phyloP scores from a whole-genome alignment of 345 rosid species.

The Anastatica hierochuntica region DNA sequence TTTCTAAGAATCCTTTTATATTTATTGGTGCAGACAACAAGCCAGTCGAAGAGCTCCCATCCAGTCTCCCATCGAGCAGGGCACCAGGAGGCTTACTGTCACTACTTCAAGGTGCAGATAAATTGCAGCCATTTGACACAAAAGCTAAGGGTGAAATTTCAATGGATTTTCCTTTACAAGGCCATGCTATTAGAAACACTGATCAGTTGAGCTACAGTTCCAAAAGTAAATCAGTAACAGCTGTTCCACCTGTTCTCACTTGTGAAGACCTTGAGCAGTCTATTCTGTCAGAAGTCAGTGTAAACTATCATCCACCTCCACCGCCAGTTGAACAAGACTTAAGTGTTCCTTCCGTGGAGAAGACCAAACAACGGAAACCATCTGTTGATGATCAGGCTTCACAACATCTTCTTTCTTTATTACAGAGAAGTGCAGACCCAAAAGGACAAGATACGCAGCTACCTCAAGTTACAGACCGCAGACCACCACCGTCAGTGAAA shows the following conservation, averaged over 20 bases:
- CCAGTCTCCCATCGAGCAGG: conserved; percentile 30
- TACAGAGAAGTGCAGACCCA: conserved; percentile 46
- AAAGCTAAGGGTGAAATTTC: conserved; percentile 19
- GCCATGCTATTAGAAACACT: conserved; percentile 28
- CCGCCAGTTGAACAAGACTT: conserved; percentile 27
- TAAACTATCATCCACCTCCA: conserved; percentile 31
- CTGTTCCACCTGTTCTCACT: conserved; percentile 66
- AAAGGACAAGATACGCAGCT: conserved; percentile 20
- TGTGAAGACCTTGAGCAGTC: conserved; percentile 98
- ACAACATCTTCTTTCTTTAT: conserved; percentile 76
- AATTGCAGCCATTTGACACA: conserved; percentile 41
- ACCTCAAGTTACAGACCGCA: conserved; percentile 20
- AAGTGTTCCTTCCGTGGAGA: conserved; percentile 27
- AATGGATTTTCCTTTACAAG: conserved; percentile 30
- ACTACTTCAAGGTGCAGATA: conserved; percentile 66
- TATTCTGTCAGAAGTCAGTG: conserved; percentile 59
- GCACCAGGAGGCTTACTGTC: conserved; percentile 56
- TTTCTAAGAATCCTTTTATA: conserved; percentile 1
- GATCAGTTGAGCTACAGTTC: conserved; percentile 24
- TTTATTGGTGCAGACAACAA: conserved; percentile 50
- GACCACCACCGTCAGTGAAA: conserved; percentile 15
- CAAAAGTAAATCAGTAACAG: conserved; percentile 25
- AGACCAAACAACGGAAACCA: conserved; percentile 36
- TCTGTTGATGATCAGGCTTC: conserved; percentile 57
- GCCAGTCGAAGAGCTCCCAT: conserved; percentile 40